Conservation (phyloP, 495 filamentous ascomycete species). For the Podospora didyma region DNA sequence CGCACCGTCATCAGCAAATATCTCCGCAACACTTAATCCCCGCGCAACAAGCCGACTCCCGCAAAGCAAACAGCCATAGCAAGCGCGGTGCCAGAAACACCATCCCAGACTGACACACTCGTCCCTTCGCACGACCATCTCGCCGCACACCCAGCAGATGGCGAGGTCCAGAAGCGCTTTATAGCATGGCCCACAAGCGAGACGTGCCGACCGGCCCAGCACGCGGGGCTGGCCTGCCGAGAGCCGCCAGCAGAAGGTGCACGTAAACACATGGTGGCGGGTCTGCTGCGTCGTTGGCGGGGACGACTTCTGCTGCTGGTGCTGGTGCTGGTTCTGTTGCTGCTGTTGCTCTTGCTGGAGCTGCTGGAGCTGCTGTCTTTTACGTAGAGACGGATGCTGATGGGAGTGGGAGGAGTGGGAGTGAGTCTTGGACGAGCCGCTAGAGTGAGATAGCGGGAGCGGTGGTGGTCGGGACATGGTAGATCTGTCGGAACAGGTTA, state of each 20-base stretch:
- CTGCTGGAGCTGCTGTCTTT: not conserved
- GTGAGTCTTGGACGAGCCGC: no score
- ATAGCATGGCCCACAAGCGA: slow-evolving; percentile 40
- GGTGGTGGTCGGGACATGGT: no score
- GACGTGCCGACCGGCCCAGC: slow-evolving; percentile 28
- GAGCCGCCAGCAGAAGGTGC: slow-evolving; percentile 45
- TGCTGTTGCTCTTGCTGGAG: not conserved
- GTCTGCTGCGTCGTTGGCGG: not conserved
- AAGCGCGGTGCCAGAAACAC: slow-evolving; percentile 47
- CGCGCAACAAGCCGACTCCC: slow-evolving; percentile 20
- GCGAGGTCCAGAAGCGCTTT: slow-evolving; percentile 35
- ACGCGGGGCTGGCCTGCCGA: slow-evolving; percentile 21
- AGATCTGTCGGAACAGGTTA: no score
- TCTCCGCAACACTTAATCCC: slow-evolving; percentile 12
- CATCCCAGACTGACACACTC: slow-evolving; percentile 45
- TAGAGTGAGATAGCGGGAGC: no score
- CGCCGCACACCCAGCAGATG: slow-evolving; percentile 49
- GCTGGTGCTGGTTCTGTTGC: not conserved
- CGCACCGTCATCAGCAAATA: slow-evolving; percentile 6
- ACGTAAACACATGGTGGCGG: slow-evolving; percentile 32
- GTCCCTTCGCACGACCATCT: slow-evolving; percentile 38
- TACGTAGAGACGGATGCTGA: no score
- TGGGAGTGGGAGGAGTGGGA: no score
- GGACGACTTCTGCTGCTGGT: not conserved
- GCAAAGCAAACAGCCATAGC: slow-evolving; percentile 46